Conservation (phyloP, 129 eudicot species). For the Saussurea involucrata region DNA sequence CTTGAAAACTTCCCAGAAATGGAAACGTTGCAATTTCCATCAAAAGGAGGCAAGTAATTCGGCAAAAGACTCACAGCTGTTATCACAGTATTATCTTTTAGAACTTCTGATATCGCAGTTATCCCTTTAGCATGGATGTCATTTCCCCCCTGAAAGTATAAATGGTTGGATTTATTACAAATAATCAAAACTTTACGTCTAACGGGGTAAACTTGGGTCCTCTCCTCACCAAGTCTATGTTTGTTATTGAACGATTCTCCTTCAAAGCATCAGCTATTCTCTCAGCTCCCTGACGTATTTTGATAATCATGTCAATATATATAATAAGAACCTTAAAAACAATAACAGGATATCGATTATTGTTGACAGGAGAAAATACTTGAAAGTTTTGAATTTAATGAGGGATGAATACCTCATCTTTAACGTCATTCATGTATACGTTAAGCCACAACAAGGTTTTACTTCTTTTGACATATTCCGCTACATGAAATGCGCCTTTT, state of each 20-base stretch:
- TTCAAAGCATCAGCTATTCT: slow-evolving; percentile 85
- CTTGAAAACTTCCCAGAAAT: not conserved
- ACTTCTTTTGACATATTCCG: slow-evolving; percentile 76
- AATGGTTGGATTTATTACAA: not conserved
- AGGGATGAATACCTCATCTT: slow-evolving; percentile 69
- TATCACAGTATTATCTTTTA: slow-evolving; percentile 83
- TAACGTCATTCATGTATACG: slow-evolving; percentile 86
- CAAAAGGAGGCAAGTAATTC: not conserved
- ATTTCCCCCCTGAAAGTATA: slow-evolving; percentile 72
- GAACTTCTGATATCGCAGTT: slow-evolving; percentile 60
- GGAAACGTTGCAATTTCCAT: not conserved
- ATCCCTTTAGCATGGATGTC: slow-evolving; percentile 84
- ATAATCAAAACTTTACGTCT: not conserved
- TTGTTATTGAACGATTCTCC: slow-evolving; percentile 70
- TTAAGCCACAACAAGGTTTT: slow-evolving; percentile 70
- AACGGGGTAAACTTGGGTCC: not conserved
- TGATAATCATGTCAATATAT: slow-evolving; percentile 8
- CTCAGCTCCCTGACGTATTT: slow-evolving; percentile 72
- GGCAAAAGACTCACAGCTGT: slow-evolving; percentile 52
- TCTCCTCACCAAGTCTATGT: slow-evolving; percentile 69
- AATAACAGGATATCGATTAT: not conserved
- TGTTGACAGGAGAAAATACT: not conserved
- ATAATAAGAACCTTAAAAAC: slow-evolving; percentile 1
- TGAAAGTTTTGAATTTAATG: not conserved
- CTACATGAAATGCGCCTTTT: slow-evolving; percentile 77